Base-by-base conservation (phyloP, 2,329 filamentous ascomycete species). In the Aspergillus fructus region DNA sequence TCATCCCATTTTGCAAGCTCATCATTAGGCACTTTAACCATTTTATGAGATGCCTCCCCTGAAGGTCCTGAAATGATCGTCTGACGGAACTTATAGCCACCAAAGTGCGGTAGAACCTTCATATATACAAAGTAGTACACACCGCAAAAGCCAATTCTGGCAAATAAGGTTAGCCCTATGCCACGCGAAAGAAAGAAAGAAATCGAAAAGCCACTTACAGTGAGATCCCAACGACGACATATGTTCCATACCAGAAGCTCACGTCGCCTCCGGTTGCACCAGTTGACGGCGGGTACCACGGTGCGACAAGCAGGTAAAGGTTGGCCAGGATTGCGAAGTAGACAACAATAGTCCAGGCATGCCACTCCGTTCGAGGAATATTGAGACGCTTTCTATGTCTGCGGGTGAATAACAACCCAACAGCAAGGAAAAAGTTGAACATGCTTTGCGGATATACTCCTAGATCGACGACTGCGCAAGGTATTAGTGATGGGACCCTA, bases 231-330 rank as follows among this genome's bases (percentile, higher is more conserved):
- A 85, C 81, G 0, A 85, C 82, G 19, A 83, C 81, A 63, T 90
- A 90, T 0, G 87, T 90, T 1, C 80, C 87, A 62, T 90, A 91
- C 84, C 85, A 91, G 71, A 91, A 91, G 53, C 83, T 87, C 1
- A 90, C 87, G 55, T 87, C 83, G 0, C 87, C 88, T 0, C 81
- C 84, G 34, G 82, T 80, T 0, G 76, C 75, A 0, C 88, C 88
- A 0, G 76, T 80, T 1, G 78, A 76, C 0, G 88, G 89, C 2
- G 88, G 88, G 62, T 85, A 88, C 88, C 88, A 91, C 0, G 88
- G 88, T 79, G 89, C 89, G 15, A 86, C 79, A 2, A 91, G 73
- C 45, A 89, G 74, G 58, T 85, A 90, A 0, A 86, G 55, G 51
- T 88, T 83, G 0, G 85, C 74, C 0, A 84, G 67, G 46, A 87